Evolutionary conservation across 176 grass and related monocot species (phyloP).

Genomic region (Musa itinerans): DNA sequence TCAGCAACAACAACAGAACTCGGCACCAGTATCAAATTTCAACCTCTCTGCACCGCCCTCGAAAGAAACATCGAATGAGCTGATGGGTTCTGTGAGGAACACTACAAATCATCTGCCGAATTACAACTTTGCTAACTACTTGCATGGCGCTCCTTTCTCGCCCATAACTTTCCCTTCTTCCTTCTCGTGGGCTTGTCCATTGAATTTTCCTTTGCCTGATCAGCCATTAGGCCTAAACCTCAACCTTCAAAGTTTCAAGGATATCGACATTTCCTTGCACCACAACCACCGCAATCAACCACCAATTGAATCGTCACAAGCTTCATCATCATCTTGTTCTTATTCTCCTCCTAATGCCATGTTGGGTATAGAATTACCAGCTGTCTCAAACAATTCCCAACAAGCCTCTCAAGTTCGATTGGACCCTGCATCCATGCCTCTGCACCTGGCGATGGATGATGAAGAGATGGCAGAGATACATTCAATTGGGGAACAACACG

Average conservation of each 20-base stretch:
- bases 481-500: slow-evolving; percentile 63
- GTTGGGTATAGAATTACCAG: background rate
- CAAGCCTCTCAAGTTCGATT: slow-evolving; percentile 16
- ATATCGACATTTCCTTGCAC: slow-evolving; percentile 16
- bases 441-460: slow-evolving; percentile 67
- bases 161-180: slow-evolving; percentile 25
- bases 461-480: slow-evolving; percentile 81
- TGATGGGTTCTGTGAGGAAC: background rate
- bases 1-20: slow-evolving; percentile 34
- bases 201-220: slow-evolving; percentile 38
- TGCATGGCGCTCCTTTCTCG: slow-evolving; percentile 20
- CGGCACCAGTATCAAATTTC: background rate
- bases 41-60: slow-evolving; percentile 21
- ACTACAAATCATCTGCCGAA: background rate
- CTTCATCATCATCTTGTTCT: slow-evolving; percentile 32
- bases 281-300: background rate
- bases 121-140: slow-evolving; percentile 15
- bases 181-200: slow-evolving; percentile 24
- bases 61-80: slow-evolving; percentile 23
- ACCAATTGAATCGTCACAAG: slow-evolving; percentile 22
- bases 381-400: background rate
- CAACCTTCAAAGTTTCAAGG: slow-evolving; percentile 67
- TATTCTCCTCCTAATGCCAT: slow-evolving; percentile 36
- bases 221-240: slow-evolving; percentile 88
- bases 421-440: background rate